Evolutionary conservation across 257 asterid species (phyloP), one percentile per base, ranked within the genome.

Genomic region (Echites panduratus): DNA sequence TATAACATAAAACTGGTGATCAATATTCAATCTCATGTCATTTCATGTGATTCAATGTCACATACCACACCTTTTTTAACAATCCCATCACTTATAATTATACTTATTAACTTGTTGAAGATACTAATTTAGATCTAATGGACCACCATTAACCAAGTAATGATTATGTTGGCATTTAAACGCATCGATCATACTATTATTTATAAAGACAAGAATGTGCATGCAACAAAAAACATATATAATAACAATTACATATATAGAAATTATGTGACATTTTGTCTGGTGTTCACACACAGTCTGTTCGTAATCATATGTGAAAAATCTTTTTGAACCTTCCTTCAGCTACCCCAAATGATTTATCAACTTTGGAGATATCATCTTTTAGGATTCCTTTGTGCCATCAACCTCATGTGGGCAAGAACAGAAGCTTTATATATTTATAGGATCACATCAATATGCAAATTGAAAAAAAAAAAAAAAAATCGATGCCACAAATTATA

Each of bases 51-150:
- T 4, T 7, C 45, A 41, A 41, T 32, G 49, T 8, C 49, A 45
- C 49, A 7, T 7, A 9, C 2, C 53, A 32, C 38, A 32, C 70
- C 45, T 41, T 52, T 52, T 52, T 19, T 52, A 52, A 5, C 24
- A 52, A 52, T 52, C 57, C 20, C 53, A 43, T 20, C 4, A 64
- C 9, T 7, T 17, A 65, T 32, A 41, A 41, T 38, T 38, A 38
- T 4, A 16, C 19, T 32, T 32, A 32, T 32, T 32, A 29, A 2
- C 2, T 35, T 63, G 47, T 79, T 81, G 70, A 81, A 73, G 76
- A 8, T 69, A 27, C 7, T 50, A 22, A 50, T 5, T 45, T 45
- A 45, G 49, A 45, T 45, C 9, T 17, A 52, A 5, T 52, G 0
- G 24, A 17, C 0, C 14, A 17, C 8, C 17, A 4, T 5, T 52